Evolutionary conservation across 2,329 filamentous ascomycete genomes (phyloP), one percentile per base, ranked within the genome.

Genomic region (Paraphoma sp.): DNA sequence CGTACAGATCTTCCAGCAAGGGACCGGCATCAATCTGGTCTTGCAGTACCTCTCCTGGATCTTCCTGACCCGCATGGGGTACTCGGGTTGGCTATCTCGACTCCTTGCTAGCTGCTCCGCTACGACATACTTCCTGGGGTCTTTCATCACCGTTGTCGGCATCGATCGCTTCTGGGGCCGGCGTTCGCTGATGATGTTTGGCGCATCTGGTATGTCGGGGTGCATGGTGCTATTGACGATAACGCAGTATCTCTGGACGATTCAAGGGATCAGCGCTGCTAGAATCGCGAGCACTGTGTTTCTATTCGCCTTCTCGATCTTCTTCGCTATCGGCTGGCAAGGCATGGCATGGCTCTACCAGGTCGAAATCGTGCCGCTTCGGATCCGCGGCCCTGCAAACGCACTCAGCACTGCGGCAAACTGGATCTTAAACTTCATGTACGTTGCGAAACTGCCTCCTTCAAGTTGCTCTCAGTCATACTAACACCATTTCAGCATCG

Each of bases 251-350:
- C 49, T 74, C 9, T 68, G 66, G 66, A 58, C 62, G 3, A 64
- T 63, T 16, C 58, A 62, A 3, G 42, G 47, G 2, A 56, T 63
- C 14, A 43, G 53, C 1, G 59, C 63, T 3, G 64, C 64, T n/a
- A 74, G 76, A 12, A 73, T 79, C 31, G 72, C 70, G 5, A 75
- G 78, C 17, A 75, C 78, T 0, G 73, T 96, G 56, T 94, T 96
- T 80, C 92, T 96, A 71, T 90, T 89, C 79, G 89, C 94, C 79
- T 95, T 92, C 83, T 92, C 96, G 81, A 91, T 91, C 83, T 95
- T 89, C 83, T 96, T 96, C 74, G 92, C 92, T 55, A 88, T 86
- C 59, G 96, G 92, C 62, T 96, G 92, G 92, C 84, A 66, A 83
- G 84, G 85, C 76, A 83, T 69, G 85, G 95, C 72, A 89, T 95